Evolutionary conservation across 2,329 filamentous ascomycete species (phyloP).

Genomic region (Colletotrichum sp.): DNA sequence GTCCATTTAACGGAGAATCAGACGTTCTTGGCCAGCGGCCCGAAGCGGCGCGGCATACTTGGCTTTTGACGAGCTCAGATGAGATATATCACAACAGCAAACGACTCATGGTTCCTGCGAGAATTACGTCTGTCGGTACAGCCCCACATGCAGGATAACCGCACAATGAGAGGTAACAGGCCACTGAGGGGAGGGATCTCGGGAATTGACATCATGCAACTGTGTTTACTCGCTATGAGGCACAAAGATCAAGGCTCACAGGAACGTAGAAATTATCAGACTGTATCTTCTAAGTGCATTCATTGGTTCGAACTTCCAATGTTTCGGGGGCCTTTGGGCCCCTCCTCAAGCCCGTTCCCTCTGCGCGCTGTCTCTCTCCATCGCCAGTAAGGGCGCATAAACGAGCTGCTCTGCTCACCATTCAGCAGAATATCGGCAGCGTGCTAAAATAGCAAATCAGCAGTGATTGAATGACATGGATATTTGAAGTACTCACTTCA

Average conservation of each 20-base stretch:
- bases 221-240: not conserved
- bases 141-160: not conserved
- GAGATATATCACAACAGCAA: not conserved
- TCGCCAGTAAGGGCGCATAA: slow-evolving; percentile 34
- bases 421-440: slow-evolving; percentile 34
- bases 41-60: not conserved
- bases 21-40: not conserved
- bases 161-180: not conserved
- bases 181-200: not conserved
- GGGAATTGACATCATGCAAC: not conserved
- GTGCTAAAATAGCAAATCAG: slow-evolving; percentile 26
- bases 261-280: not conserved
- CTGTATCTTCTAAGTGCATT: not conserved
- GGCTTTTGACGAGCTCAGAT: not conserved
- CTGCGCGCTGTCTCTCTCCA: slow-evolving; percentile 30
- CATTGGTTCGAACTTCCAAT: not conserved
- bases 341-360: slow-evolving; percentile 34
- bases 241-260: not conserved
- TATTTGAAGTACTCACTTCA: slow-evolving; percentile 21
- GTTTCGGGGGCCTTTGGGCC: slow-evolving; percentile 28
- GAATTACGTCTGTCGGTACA: not conserved
- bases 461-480: not conserved
- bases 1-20: not conserved
- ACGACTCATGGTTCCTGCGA: not conserved
- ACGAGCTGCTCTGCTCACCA: slow-evolving; percentile 28